These are phyloP conservation scores for Fomes fomentarius DNA, from an alignment of 1,284 basidiomycete species.

Conservation along the genomic window DNA sequence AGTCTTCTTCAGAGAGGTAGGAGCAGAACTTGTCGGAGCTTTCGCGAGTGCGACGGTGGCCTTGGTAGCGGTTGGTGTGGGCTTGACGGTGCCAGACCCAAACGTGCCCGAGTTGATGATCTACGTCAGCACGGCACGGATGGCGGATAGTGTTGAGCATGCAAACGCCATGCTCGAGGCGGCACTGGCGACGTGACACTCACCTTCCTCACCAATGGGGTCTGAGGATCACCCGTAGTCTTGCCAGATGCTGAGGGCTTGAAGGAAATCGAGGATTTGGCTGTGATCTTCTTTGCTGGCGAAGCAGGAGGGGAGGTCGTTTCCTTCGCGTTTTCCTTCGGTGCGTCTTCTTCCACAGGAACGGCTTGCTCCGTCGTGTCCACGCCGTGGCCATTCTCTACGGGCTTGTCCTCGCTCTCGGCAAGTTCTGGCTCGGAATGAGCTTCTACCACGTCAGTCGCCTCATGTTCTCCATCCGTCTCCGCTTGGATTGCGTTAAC, in stretches of 20 bases:
- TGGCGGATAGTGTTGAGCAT: constrained; percentile 3
- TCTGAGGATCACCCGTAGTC: constrained; percentile 41
- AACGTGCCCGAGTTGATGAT: constrained; percentile 70
- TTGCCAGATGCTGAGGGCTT: constrained; percentile 49
- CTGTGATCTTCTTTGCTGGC: constrained; percentile 32
- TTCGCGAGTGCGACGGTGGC: constrained; percentile 44
- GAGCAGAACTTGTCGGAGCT: constrained; percentile 34
- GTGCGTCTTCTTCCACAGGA: constrained; percentile 15
- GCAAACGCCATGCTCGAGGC: constrained; percentile 1
- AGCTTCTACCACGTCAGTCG: constrained; percentile 41
- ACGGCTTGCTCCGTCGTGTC: constrained; percentile 20
- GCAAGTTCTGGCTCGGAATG: constrained; percentile 30
- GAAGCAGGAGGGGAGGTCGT: constrained; percentile 22
- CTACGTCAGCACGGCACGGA: constrained; percentile 38
- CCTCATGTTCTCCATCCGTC: constrained; percentile 55
- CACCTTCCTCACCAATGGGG: constrained; percentile 69
- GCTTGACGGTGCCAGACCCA: constrained; percentile 59
- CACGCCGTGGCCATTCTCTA: constrained; percentile 13
- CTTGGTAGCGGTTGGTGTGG: constrained; percentile 42
- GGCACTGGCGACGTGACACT: constrained; percentile 33
- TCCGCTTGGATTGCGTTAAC: constrained; percentile 30
- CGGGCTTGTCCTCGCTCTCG: constrained; percentile 22
- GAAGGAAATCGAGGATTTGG: constrained; percentile 34
- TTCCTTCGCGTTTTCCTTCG: constrained; percentile 22
- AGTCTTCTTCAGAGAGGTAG: constrained; percentile 53